Conservation (phyloP, 2,329 filamentous ascomycete genomes). For the Fonsecaea erecta region DNA sequence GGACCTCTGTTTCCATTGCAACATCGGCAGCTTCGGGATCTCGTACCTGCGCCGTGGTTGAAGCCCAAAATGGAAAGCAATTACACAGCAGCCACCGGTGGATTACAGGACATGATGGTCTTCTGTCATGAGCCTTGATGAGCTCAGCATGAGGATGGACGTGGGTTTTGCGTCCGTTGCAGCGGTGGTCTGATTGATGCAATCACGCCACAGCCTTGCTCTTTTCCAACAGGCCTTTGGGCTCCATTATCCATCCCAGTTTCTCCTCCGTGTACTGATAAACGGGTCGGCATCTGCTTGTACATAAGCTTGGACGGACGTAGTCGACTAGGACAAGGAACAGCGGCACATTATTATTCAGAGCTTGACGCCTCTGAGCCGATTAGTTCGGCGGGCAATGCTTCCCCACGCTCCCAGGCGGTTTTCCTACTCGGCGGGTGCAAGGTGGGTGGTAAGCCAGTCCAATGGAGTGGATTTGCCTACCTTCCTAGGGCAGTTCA, state of each 20-base stretch:
- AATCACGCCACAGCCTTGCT: constrained; percentile 9
- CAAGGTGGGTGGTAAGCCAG: neutral
- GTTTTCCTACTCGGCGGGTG: neutral
- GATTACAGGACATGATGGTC: constrained; percentile 13
- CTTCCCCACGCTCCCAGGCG: neutral
- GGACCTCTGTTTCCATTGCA: neutral
- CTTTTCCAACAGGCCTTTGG: neutral
- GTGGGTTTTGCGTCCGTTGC: neutral
- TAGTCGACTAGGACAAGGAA: neutral
- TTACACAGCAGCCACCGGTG: constrained; percentile 11
- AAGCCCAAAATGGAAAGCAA: constrained; percentile 15
- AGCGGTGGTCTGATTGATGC: constrained; percentile 13
- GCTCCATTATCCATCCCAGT: neutral
- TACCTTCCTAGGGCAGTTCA: neutral
- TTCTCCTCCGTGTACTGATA: neutral
- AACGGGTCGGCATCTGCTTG: neutral
- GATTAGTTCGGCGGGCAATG: neutral
- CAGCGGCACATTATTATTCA: neutral
- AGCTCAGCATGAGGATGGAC: constrained; percentile 8
- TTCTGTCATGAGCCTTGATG: constrained; percentile 8
- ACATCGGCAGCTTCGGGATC: neutral
- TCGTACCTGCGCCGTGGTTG: neutral
- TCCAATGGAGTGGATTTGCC: constrained; percentile 7
- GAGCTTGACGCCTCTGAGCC: neutral
- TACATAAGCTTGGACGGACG: neutral